Conservation (phyloP, 495 filamentous ascomycete genomes). For the Corynascus novoguineensis region DNA sequence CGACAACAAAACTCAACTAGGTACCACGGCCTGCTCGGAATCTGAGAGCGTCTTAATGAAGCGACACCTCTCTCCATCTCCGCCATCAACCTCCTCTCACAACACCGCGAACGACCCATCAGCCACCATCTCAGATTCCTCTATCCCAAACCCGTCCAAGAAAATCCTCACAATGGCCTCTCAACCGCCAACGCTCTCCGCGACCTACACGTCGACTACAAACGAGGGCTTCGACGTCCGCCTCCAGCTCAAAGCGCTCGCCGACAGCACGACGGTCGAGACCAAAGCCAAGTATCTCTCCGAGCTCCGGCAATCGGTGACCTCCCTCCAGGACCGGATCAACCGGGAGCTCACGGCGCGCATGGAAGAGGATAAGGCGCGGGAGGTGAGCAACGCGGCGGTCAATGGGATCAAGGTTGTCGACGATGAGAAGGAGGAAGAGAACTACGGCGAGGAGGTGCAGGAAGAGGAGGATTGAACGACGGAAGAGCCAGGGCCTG, state of each 20-base stretch:
- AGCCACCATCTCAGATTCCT: background rate
- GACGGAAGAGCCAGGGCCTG: background rate
- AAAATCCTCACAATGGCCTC: constrained; percentile 15
- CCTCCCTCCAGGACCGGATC: constrained; percentile 61
- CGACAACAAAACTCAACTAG: background rate
- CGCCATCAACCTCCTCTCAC: background rate
- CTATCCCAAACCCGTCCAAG: constrained; percentile 1
- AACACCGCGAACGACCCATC: background rate
- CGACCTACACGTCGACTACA: constrained; percentile 56
- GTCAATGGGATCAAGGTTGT: constrained; percentile 55
- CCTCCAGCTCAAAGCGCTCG: constrained; percentile 37
- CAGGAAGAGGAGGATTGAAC: constrained; percentile 43
- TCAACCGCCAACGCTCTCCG: constrained; percentile 26
- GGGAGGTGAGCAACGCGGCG: constrained; percentile 24
- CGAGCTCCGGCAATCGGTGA: constrained; percentile 56
- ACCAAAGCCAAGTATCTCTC: constrained; percentile 62
- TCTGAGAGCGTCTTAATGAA: background rate
- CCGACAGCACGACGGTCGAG: constrained; percentile 34
- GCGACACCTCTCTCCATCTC: background rate
- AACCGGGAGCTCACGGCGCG: constrained; percentile 77
- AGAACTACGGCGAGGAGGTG: constrained; percentile 80
- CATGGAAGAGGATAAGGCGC: constrained; percentile 81
- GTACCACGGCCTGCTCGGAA: too few species aligned
- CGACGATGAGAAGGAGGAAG: constrained; percentile 77
- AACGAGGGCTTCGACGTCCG: constrained; percentile 39